These are phyloP conservation scores for Viola odorata DNA, from an alignment of 345 rosid species.

Conservation along the genomic window DNA sequence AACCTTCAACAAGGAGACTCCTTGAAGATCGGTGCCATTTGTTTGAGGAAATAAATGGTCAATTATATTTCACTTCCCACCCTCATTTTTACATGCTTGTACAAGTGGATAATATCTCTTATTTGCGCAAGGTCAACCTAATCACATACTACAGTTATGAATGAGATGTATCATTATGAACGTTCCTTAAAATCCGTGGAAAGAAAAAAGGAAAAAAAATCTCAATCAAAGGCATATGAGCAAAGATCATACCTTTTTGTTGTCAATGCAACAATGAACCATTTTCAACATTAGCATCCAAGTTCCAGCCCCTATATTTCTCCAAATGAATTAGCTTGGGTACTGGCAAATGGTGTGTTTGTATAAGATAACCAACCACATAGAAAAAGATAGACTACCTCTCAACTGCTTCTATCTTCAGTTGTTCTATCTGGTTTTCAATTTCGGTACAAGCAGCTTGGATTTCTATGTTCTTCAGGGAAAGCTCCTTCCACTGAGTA, in stretches of 20 bases:
- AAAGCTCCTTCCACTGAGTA: constrained; percentile 88
- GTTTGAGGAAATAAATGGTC: too few species aligned
- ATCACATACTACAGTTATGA: too few species aligned
- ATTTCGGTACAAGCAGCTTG: constrained; percentile 63
- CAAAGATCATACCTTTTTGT: constrained; percentile 19
- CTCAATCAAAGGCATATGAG: constrained; percentile 1
- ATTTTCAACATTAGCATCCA: constrained; percentile 56
- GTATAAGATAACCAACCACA: constrained; percentile 4
- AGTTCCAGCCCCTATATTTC: constrained; percentile 67
- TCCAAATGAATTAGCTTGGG: constrained; percentile 16
- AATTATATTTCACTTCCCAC: too few species aligned
- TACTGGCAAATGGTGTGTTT: constrained; percentile 1
- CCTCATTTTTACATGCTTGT: too few species aligned
- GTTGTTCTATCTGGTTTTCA: constrained; percentile 54
- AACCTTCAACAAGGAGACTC: too few species aligned
- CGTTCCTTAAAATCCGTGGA: too few species aligned
- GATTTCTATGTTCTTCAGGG: constrained; percentile 79
- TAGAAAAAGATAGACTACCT: constrained; percentile 38
- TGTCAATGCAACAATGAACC: constrained; percentile 29
- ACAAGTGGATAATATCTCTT: too few species aligned
- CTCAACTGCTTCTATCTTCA: constrained; percentile 64
- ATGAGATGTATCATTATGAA: too few species aligned
- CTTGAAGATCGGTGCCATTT: too few species aligned
- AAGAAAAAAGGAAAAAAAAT: background rate
- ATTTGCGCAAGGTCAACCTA: too few species aligned